Conservation (phyloP, 257 asterid species). For the Lantana camara region DNA sequence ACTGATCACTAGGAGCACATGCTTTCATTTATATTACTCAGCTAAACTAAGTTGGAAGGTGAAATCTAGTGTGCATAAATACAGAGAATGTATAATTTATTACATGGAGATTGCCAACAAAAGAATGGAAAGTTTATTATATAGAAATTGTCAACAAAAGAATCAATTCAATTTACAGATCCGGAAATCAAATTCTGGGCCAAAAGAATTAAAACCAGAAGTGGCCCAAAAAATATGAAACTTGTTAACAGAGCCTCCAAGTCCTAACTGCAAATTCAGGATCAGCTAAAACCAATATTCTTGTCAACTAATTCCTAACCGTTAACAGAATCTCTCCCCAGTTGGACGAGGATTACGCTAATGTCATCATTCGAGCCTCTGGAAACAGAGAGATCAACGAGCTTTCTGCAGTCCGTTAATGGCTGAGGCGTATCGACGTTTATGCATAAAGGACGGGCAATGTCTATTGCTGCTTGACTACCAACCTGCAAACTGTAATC, state of each 20-base stretch:
- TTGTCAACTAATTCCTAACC: background rate
- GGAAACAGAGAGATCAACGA: constrained; percentile 67
- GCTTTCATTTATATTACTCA: no score
- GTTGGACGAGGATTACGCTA: constrained; percentile 66
- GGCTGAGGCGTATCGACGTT: constrained; percentile 42
- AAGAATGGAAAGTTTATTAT: no score
- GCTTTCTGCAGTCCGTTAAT: constrained; percentile 68
- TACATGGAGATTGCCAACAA: no score
- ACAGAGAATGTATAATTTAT: no score
- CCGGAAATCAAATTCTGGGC: constrained; percentile 13
- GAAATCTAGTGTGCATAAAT: no score
- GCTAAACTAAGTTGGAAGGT: no score
- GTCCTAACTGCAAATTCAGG: background rate
- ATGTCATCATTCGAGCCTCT: constrained; percentile 81
- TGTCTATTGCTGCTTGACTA: constrained; percentile 83
- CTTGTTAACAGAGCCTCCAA: background rate
- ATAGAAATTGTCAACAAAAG: background rate
- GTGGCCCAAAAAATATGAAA: background rate
- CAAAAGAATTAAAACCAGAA: constrained; percentile 18
- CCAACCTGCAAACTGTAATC: constrained; percentile 49
- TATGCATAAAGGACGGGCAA: constrained; percentile 51
- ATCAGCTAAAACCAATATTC: background rate
- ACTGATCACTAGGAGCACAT: no score
- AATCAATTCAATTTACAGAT: constrained; percentile 13
- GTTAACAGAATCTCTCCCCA: constrained; percentile 28